Percentiles rank a stretch among this genome's conserved stretches.
These are phyloP conservation scores for Gaeumannomyces tritici DNA, from an alignment of 2,329 filamentous ascomycete species.

Conservation along the genomic window DNA sequence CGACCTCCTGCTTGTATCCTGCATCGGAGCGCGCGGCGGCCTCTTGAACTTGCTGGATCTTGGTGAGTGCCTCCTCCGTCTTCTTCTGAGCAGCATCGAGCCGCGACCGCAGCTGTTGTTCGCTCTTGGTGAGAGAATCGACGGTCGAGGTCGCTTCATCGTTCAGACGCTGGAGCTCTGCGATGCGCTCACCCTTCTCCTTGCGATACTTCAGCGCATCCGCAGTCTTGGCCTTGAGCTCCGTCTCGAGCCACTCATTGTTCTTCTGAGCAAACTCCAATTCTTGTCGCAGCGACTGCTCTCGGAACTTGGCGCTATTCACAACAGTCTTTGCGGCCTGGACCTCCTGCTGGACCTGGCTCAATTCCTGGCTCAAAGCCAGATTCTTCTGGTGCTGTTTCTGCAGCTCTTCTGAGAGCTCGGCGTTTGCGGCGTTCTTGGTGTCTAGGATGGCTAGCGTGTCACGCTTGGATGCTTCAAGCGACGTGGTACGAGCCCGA, in stretches of 20 bases:
- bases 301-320: conserved; percentile 77
- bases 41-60: conserved; percentile 79
- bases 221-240: conserved; percentile 80
- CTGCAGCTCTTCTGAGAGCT: conserved; percentile 75
- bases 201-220: conserved; percentile 88
- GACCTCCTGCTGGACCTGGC: conserved; percentile 70
- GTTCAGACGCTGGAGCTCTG: conserved; percentile 78
- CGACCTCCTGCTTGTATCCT: conserved; percentile 77
- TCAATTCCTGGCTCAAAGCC: conserved; percentile 73
- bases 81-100: conserved; percentile 79
- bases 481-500: conserved; percentile 70
- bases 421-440: conserved; percentile 79
- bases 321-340: conserved; percentile 74
- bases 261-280: conserved; percentile 80
- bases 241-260: conserved; percentile 86
- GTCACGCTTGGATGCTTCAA: conserved; percentile 89
- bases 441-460: conserved; percentile 82
- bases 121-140: conserved; percentile 69
- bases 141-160: conserved; percentile 74
- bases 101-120: conserved; percentile 70
- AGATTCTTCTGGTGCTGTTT: conserved; percentile 83
- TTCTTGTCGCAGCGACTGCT: conserved; percentile 84
- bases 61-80: conserved; percentile 72
- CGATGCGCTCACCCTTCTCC: conserved; percentile 84
- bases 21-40: conserved; percentile 74